A percentile compares a stretch with the other conserved stretches of the same genome.
These are phyloP conservation scores for Venustampulla echinocandica DNA, from an alignment of 495 filamentous ascomycete species.

Conservation along the genomic window DNA sequence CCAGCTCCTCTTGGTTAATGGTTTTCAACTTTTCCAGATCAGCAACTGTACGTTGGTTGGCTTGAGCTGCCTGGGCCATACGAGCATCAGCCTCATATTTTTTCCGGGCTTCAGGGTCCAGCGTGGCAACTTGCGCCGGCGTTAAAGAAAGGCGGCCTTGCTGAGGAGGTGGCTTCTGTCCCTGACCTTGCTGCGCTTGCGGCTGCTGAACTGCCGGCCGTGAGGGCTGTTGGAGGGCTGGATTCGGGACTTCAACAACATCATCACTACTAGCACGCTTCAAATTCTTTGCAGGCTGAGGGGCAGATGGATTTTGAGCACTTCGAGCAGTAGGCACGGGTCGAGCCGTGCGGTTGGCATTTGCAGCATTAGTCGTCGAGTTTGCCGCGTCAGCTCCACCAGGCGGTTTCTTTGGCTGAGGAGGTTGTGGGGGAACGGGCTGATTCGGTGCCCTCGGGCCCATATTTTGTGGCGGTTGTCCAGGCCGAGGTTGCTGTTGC, in stretches of 20 bases:
- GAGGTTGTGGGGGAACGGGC: conserved; percentile 3
- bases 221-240: conserved; percentile 29
- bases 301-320: conserved; percentile 21
- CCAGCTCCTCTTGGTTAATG: conserved; percentile 18
- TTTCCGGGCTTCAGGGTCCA: conserved; percentile 34
- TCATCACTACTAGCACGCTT: conserved; percentile 60
- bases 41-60: conserved; percentile 4
- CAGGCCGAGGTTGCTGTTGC: conserved; percentile 9
- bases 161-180: conserved; percentile 26
- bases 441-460: not conserved
- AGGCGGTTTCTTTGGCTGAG: conserved; percentile 10
- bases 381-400: conserved; percentile 1
- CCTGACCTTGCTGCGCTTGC: conserved; percentile 15
- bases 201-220: conserved; percentile 11
- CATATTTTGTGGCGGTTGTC: conserved; percentile 9
- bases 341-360: conserved; percentile 10
- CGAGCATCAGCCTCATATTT: conserved; percentile 23
- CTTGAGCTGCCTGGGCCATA: conserved; percentile 2
- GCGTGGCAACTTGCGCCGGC: conserved; percentile 42
- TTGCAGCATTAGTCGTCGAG: conserved; percentile 2
- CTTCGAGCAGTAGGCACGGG: conserved; percentile 7
- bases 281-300: conserved; percentile 27
- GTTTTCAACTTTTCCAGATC: conserved; percentile 9
- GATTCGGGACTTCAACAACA: conserved; percentile 44
- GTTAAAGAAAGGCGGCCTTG: conserved; percentile 27